Evolutionary conservation across 768 basidiomycete species (phyloP).

Genomic region (Floccularia luteovirens): DNA sequence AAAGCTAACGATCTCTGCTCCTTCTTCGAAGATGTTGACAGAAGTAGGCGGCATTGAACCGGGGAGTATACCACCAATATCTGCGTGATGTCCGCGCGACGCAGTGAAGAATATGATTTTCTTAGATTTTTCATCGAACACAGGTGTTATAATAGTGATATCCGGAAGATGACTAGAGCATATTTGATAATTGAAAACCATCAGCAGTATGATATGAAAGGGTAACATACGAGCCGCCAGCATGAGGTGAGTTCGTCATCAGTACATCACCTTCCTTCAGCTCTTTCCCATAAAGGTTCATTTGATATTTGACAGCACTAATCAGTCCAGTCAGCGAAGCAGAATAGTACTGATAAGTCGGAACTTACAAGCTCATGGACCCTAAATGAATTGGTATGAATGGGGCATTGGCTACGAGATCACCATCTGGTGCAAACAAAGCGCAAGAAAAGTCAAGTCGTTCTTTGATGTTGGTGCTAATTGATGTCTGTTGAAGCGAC

Average conservation of each 20-base stretch:
- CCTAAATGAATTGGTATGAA: slow-evolving; percentile 86
- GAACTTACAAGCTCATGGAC: slow-evolving; percentile 82
- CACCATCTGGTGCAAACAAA: slow-evolving; percentile 90
- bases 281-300: slow-evolving; percentile 61
- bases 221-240: slow-evolving; percentile 74
- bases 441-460: slow-evolving; percentile 94
- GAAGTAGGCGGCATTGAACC: slow-evolving; percentile 96
- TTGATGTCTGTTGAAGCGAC: slow-evolving; percentile 84
- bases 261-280: slow-evolving; percentile 89
- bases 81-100: slow-evolving; percentile 90
- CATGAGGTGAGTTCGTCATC: slow-evolving; percentile 86
- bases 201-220: slow-evolving; percentile 4
- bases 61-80: slow-evolving; percentile 88
- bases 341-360: neutral
- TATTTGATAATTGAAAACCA: no score
- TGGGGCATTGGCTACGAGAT: slow-evolving; percentile 90
- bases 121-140: slow-evolving; percentile 57
- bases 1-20: slow-evolving; percentile 85
- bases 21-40: slow-evolving; percentile 88
- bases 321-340: slow-evolving; percentile 1
- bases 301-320: slow-evolving; percentile 86
- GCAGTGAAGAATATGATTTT: slow-evolving; percentile 92
- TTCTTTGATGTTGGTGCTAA: slow-evolving; percentile 94
- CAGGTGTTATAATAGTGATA: slow-evolving; percentile 91
- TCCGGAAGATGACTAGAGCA: slow-evolving; percentile 45